Conservation (phyloP, 305 asterid species). For the Ajuga reptans region DNA sequence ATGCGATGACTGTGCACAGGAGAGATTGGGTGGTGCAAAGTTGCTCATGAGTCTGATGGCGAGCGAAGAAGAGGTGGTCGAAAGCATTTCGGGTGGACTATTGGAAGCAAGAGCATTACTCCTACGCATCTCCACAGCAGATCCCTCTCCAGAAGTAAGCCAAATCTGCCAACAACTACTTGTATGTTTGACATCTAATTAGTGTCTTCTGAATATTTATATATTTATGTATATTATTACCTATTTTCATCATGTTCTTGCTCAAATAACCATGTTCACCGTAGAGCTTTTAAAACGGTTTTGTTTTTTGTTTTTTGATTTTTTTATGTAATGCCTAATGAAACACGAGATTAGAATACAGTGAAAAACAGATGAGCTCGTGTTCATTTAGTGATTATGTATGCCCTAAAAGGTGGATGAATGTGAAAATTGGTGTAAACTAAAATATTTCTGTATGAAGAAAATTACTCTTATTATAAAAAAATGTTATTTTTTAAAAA, state of each 20-base stretch:
- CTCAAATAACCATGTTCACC: not conserved
- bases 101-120: slow-evolving; percentile 56
- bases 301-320: not conserved
- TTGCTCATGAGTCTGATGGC: slow-evolving; percentile 71
- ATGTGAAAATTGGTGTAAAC: too few species aligned
- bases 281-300: not conserved
- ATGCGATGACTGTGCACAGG: too few species aligned
- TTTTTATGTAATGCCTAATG: not conserved
- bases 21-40: slow-evolving; percentile 59
- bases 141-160: slow-evolving; percentile 48
- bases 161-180: slow-evolving; percentile 63
- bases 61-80: slow-evolving; percentile 64
- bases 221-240: not conserved
- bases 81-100: slow-evolving; percentile 46
- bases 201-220: not conserved
- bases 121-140: slow-evolving; percentile 37
- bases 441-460: too few species aligned
- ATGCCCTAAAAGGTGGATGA: too few species aligned
- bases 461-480: too few species aligned
- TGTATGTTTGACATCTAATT: slow-evolving; percentile 41
- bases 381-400: too few species aligned
- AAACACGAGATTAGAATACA: too few species aligned
- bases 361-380: too few species aligned
- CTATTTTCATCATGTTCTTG: not conserved
- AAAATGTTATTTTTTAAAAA: too few species aligned